These are phyloP conservation scores for Suaeda aralocaspica DNA, from an alignment of 148 eudicot species.

Conservation along the genomic window DNA sequence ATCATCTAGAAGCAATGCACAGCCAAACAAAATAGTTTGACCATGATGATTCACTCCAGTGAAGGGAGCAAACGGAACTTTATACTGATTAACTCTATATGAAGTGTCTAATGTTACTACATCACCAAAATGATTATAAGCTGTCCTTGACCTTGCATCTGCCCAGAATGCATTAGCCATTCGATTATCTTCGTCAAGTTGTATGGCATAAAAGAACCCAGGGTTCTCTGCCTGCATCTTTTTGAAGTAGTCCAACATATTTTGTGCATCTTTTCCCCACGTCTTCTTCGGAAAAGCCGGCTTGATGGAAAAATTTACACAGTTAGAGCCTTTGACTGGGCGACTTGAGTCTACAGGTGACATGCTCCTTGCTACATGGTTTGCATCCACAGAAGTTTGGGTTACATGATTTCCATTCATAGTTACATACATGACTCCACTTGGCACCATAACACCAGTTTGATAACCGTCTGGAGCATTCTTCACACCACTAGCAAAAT, in stretches of 20 bases:
- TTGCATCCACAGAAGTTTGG: slow-evolving; percentile 36
- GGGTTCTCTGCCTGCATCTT: slow-evolving; percentile 97
- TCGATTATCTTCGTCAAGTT: slow-evolving; percentile 77
- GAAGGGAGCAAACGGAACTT: slow-evolving; percentile 79
- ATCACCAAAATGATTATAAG: slow-evolving; percentile 81
- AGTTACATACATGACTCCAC: slow-evolving; percentile 64
- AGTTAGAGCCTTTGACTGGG: slow-evolving; percentile 36
- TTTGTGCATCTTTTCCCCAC: slow-evolving; percentile 84
- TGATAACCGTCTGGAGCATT: slow-evolving; percentile 35
- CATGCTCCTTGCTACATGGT: slow-evolving; percentile 40
- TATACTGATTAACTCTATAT: slow-evolving; percentile 57
- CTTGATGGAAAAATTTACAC: slow-evolving; percentile 36
- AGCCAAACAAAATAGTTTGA: slow-evolving; percentile 73
- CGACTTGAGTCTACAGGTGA: slow-evolving; percentile 42
- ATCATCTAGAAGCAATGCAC: slow-evolving; percentile 87
- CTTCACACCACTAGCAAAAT: slow-evolving; percentile 49
- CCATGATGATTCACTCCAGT: slow-evolving; percentile 93
- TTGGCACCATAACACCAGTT: slow-evolving; percentile 45
- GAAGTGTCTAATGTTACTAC: slow-evolving; percentile 68
- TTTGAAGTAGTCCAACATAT: slow-evolving; percentile 79
- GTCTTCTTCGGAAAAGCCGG: slow-evolving; percentile 43
- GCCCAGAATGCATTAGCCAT: slow-evolving; percentile 95
- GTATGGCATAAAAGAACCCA: slow-evolving; percentile 88
- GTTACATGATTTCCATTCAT: slow-evolving; percentile 41
- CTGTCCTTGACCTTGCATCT: slow-evolving; percentile 81